Base-by-base conservation (phyloP, 345 rosid species). In the Eucalyptus tenuipes region DNA sequence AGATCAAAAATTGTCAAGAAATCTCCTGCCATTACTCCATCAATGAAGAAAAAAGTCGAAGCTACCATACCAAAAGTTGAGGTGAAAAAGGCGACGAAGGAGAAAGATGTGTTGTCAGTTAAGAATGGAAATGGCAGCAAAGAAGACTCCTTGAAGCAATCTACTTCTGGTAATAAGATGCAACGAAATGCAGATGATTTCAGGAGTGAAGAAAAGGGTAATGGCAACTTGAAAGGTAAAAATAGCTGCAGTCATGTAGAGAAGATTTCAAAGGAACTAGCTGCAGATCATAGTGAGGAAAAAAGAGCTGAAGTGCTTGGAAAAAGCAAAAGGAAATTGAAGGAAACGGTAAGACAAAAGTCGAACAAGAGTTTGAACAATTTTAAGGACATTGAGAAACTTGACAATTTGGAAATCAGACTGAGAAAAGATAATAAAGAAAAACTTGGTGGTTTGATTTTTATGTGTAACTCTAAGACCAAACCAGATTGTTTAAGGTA, bases 381-480 rank as follows among this genome's bases (percentile, higher is more conserved):
- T 89, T 75, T 8, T 6, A 91, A 88, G 89, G 55, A 88, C 66
- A 88, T 14, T 49, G 64, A 11, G 37, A 42, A 57, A 37, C 42
- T 9, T 33, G 64, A 81, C 42, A 59, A 61, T 20, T 88, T 50
- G 87, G 90, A 87, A 49, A 88, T 86, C 90, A 61, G 52, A 3
- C 42, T 57, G 75, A 57, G 29, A 37, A 86, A 86, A 49, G 89
- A 88, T 55, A 81, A 90, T 88, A 91, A 93, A 89, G 94, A 80
- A 85, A 95, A 91, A 86, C 91, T 93, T 40, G 97, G 94, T 90
- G 99, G 99, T 87, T 90, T 98, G 93, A 98, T 98, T 90, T 98
- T 98, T 87, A 95, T 98, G 99, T 97, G 99, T 92, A 98, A 91
- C 91, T 90, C 94, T 80, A 97, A 94, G 91, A 98, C 99, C 68